Evolutionary conservation across 2,329 filamentous ascomycete species (phyloP), one percentile per base, ranked within the genome.

Genomic region (Colletotrichum sp.): DNA sequence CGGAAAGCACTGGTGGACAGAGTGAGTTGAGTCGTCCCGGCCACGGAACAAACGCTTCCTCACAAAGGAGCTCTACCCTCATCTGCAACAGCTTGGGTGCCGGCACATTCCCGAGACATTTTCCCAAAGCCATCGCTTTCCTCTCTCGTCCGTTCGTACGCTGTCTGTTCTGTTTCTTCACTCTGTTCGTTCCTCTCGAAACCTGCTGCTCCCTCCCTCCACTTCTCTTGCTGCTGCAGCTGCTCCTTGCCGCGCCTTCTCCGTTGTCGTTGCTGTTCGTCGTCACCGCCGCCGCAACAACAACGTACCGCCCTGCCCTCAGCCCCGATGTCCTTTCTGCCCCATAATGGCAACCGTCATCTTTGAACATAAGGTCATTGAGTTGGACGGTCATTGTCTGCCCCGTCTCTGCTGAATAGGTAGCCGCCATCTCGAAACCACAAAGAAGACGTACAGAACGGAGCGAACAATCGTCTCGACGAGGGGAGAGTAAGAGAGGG

Each of bases 31-130:
- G 30, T 39, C 57, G 69, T 59, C 27, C 71, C 25, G 64, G 49
- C 74, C 65, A 74, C 64, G 49, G 67, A 32, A 32, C 66, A 77
- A 77, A 77, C 75, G 71, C 71, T 77, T 63, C 64, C 19, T 69
- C 61, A 77, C 75, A 77, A 77, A 77, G 73, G 52, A 75, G 22
- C 59, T 62, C 39, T 67, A 70, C 32, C 34, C 61, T 75, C 75
- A 71, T 77, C 75, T 77, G 71, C 75, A 77, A 77, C 72, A 75
- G 61, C 61, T 66, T 74, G 71, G 66, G 66, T 55, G 44, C 79
- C 82, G 82, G 84, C 83, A 82, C 83, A 85, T 82, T 86, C 84
- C 85, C 85, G 85, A 87, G 83, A 86, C 85, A 85, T 78, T 64
- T 72, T 32, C 61, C 49, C 62, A 59, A 64, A 71, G 25, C 49